Conservation (phyloP, 2,329 filamentous ascomycete genomes). For the Alternaria gaisen region DNA sequence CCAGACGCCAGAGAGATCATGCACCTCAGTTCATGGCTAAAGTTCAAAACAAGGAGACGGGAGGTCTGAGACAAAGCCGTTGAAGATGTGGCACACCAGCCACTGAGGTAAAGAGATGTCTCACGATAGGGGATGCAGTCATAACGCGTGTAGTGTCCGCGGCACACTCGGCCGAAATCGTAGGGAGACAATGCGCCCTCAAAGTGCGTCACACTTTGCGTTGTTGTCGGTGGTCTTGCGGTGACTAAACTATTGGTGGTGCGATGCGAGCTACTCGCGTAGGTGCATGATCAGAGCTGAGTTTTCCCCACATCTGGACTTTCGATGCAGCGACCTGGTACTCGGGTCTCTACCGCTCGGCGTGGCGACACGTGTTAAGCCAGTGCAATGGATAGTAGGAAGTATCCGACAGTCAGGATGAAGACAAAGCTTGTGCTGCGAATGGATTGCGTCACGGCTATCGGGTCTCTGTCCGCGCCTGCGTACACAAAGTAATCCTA, state of each 20-base stretch:
- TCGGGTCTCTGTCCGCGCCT: constrained; percentile 38
- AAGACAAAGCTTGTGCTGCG: constrained; percentile 30
- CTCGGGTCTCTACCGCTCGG: constrained; percentile 40
- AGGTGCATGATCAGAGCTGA: constrained; percentile 39
- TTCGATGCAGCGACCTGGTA: constrained; percentile 41
- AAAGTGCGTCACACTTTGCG: constrained; percentile 17
- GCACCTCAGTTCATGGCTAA: constrained; percentile 15
- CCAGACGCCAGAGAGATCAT: not conserved
- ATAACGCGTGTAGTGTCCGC: constrained; percentile 11
- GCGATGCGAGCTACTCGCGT: constrained; percentile 41
- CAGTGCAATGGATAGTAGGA: constrained; percentile 35
- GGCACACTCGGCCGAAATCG: constrained; percentile 12
- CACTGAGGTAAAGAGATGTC: constrained; percentile 30
- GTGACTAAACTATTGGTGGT: constrained; percentile 22
- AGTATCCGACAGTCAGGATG: constrained; percentile 45
- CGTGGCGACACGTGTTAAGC: constrained; percentile 29
- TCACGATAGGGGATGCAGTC: constrained; percentile 22
- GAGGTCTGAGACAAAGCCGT: constrained; percentile 37
- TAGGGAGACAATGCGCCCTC: constrained; percentile 9
- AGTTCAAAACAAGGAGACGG: constrained; percentile 22
- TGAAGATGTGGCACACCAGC: constrained; percentile 40
- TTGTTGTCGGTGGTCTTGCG: constrained; percentile 13
- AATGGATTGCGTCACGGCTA: constrained; percentile 27
- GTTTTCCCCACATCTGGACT: constrained; percentile 37
- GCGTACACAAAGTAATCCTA: constrained; percentile 23